A percentile compares a stretch with the other conserved stretches of the same genome.
Conservation (phyloP, 2,329 filamentous ascomycete species). For the Peltaster fructicola region DNA sequence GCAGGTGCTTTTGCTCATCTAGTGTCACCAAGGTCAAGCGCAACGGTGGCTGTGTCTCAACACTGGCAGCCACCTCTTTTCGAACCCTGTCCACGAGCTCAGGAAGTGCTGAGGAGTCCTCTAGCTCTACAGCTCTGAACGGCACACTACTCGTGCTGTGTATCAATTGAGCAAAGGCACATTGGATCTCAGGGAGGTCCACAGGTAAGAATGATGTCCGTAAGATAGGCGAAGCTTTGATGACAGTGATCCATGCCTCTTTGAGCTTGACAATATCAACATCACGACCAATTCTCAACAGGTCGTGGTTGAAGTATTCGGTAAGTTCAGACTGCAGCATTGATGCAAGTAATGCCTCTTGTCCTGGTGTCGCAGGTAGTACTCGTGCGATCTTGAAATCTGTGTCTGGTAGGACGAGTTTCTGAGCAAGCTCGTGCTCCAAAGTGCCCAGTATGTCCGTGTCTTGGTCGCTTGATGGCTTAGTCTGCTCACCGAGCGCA, state of each 20-base stretch:
- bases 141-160: conserved; percentile 18
- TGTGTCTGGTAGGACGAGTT: conserved; percentile 1
- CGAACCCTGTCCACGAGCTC: conserved; percentile 17
- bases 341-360: conserved; percentile 71
- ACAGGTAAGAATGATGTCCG: conserved; percentile 56
- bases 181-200: conserved; percentile 38
- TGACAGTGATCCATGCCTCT: conserved; percentile 43
- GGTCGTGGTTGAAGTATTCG: conserved; percentile 73
- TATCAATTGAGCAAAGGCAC: conserved; percentile 40
- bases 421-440: conserved; percentile 6
- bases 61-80: conserved; percentile 22
- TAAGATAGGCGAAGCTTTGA: conserved; percentile 49
- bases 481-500: conserved; percentile 6
- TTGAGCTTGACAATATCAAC: conserved; percentile 41
- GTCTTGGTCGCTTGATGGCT: conserved; percentile 1
- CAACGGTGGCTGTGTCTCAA: conserved; percentile 8
- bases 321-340: conserved; percentile 59
- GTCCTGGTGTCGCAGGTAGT: conserved; percentile 62
- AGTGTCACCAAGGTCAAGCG: conserved; percentile 23
- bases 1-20: conserved; percentile 23
- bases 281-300: conserved; percentile 41
- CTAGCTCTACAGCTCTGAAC: conserved; percentile 16
- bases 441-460: conserved; percentile 5
- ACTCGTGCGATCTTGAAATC: conserved; percentile 34
- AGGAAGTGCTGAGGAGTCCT: conserved; percentile 14